Conservation (phyloP, 2,329 filamentous ascomycete genomes). For the Emericellopsis atlantica region DNA sequence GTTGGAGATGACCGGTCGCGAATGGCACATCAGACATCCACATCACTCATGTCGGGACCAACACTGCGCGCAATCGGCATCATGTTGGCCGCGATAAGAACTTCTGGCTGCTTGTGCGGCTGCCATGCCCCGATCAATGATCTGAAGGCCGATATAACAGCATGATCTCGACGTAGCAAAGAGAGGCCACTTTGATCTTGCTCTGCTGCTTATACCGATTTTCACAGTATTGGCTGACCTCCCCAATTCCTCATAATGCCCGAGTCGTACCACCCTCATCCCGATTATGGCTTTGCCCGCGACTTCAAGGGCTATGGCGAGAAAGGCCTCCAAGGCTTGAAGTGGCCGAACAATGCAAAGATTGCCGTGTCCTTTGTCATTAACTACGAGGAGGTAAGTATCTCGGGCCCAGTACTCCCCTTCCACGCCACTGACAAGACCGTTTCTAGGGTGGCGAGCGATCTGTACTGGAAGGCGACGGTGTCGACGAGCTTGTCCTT, state of each 20-base stretch:
- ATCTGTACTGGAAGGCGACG: conserved; percentile 22
- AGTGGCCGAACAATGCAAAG: conserved; percentile 26
- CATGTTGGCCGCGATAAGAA: too few relatives aligned
- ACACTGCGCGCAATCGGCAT: too few relatives aligned
- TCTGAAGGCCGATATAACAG: too few relatives aligned
- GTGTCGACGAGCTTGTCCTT: conserved; percentile 20
- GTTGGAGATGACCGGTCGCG: too few relatives aligned
- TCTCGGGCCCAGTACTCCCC: background rate
- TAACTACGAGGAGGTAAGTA: conserved; percentile 27
- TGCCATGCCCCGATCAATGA: too few relatives aligned
- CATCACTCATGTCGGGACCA: too few relatives aligned
- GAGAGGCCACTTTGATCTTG: too few relatives aligned
- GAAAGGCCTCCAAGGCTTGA: conserved; percentile 16
- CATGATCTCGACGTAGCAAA: too few relatives aligned
- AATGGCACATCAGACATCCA: too few relatives aligned
- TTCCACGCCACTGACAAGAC: background rate
- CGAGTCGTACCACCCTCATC: conserved; percentile 13
- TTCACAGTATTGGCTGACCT: too few relatives aligned
- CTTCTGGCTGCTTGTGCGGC: too few relatives aligned
- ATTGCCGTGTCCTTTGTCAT: conserved; percentile 32
- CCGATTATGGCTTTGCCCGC: conserved; percentile 15
- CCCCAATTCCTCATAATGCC: conserved; percentile 7
- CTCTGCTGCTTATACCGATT: too few relatives aligned
- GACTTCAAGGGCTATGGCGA: conserved; percentile 26
- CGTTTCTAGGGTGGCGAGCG: conserved; percentile 17